Evolutionary conservation across 139 green algal genomes (phyloP).

Genomic region (Micractinium sp.): DNA sequence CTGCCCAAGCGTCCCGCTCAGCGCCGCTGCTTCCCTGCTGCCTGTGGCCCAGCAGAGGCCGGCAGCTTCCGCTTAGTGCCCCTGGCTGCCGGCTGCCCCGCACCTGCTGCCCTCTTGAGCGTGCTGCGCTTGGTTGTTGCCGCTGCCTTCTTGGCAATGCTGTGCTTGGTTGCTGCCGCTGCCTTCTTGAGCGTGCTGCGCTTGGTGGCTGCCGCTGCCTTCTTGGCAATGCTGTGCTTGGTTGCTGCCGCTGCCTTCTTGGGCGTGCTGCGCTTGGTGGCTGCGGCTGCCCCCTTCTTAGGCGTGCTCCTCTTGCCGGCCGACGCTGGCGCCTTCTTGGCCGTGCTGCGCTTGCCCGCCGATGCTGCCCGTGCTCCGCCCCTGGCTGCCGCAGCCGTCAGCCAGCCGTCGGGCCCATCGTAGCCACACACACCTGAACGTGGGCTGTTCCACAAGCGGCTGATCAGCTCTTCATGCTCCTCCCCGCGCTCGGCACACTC

Average conservation of each 20-base stretch:
- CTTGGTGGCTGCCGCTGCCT: background rate
- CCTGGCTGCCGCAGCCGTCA: too few relatives aligned
- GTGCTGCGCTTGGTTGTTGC: too few relatives aligned
- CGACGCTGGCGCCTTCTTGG: background rate
- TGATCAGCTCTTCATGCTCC: background rate
- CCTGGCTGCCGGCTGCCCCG: too few relatives aligned
- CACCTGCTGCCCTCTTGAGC: too few relatives aligned
- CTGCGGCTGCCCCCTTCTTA: background rate
- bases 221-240: background rate
- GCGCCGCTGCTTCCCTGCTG: too few relatives aligned
- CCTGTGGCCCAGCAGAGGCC: too few relatives aligned
- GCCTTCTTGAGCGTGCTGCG: background rate
- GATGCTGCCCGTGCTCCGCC: background rate
- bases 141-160: background rate
- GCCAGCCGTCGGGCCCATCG: background rate
- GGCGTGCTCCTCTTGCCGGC: background rate
- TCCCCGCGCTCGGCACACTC: background rate
- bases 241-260: background rate
- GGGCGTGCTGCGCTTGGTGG: background rate
- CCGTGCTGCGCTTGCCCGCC: background rate
- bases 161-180: background rate
- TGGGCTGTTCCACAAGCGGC: background rate
- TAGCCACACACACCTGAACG: conserved; percentile 1
- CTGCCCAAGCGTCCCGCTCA: too few relatives aligned
- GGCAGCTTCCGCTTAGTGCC: too few relatives aligned